Evolutionary conservation across 2,329 filamentous ascomycete genomes (phyloP).

Genomic region (Sclerotinia trifoliorum): DNA sequence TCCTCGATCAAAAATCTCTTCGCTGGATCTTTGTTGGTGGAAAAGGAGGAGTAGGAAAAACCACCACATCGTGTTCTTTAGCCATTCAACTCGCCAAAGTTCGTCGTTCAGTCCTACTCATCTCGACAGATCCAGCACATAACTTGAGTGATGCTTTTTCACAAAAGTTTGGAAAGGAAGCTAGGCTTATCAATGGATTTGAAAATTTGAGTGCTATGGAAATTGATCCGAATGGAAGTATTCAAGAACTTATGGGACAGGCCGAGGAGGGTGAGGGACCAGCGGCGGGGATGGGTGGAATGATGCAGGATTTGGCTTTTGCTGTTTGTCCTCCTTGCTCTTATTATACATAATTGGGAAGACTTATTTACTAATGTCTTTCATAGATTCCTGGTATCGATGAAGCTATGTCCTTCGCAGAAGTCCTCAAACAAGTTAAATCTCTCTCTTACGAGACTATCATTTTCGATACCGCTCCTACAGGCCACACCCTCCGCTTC

Average conservation of each 20-base stretch:
- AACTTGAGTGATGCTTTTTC: constrained; percentile 97
- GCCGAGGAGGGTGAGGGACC: constrained; percentile 73
- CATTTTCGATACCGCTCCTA: constrained; percentile 98
- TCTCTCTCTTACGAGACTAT: constrained; percentile 98
- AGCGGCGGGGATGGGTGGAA: constrained; percentile 75
- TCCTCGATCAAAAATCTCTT: constrained; percentile 91
- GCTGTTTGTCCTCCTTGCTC: constrained; percentile 58
- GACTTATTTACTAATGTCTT: background rate
- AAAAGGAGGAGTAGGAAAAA: constrained; percentile 98
- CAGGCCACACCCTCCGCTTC: constrained; percentile 96
- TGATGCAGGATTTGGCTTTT: constrained; percentile 99
- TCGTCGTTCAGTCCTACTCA: constrained; percentile 92
- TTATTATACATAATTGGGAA: background rate
- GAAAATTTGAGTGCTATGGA: constrained; percentile 97
- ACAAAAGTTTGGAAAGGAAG: constrained; percentile 99
- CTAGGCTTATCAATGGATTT: constrained; percentile 86
- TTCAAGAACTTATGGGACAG: constrained; percentile 84
- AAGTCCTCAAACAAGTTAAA: constrained; percentile 99
- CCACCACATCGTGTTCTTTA: constrained; percentile 97
- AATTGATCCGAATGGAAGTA: constrained; percentile 96
- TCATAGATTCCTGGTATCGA: constrained; percentile 94
- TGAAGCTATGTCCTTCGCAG: constrained; percentile 99
- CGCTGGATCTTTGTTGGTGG: constrained; percentile 99
- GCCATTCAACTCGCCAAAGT: constrained; percentile 96
- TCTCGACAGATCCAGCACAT: constrained; percentile 97